These are phyloP conservation scores for Beauveria scarabaeidicola DNA, from an alignment of 2,329 filamentous ascomycete species.

Conservation along the genomic window DNA sequence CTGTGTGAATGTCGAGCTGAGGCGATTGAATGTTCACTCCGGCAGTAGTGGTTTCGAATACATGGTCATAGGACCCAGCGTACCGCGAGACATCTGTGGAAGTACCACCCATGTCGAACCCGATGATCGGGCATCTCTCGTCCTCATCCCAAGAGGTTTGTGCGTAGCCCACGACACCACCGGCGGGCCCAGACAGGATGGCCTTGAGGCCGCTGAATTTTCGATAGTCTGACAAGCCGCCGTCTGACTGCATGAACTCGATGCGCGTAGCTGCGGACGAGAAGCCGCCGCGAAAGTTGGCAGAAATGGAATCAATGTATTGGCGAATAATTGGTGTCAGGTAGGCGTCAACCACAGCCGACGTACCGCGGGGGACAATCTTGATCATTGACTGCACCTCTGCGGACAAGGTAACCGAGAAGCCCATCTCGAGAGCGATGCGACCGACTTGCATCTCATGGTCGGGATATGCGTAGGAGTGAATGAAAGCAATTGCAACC, in stretches of 20 bases:
- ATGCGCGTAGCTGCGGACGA: constrained; percentile 39
- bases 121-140: constrained; percentile 62
- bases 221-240: constrained; percentile 43
- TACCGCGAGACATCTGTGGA: constrained; percentile 68
- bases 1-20: constrained; percentile 75
- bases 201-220: constrained; percentile 61
- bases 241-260: constrained; percentile 63
- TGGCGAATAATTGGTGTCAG: constrained; percentile 30
- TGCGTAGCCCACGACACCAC: constrained; percentile 68
- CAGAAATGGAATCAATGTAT: constrained; percentile 27
- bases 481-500: constrained; percentile 57
- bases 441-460: constrained; percentile 38
- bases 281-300: constrained; percentile 28
- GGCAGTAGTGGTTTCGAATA: constrained; percentile 68
- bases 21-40: constrained; percentile 72
- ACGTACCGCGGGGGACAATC: constrained; percentile 34
- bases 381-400: constrained; percentile 35
- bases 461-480: constrained; percentile 56
- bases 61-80: constrained; percentile 34
- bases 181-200: constrained; percentile 67
- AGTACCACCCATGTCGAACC: constrained; percentile 67
- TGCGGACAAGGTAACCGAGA: constrained; percentile 29
- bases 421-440: constrained; percentile 33
- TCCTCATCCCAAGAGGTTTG: constrained; percentile 62
- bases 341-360: constrained; percentile 35